These are phyloP conservation scores for Tolypocladium capitatum DNA, from an alignment of 2,329 filamentous ascomycete genomes.

Conservation along the genomic window DNA sequence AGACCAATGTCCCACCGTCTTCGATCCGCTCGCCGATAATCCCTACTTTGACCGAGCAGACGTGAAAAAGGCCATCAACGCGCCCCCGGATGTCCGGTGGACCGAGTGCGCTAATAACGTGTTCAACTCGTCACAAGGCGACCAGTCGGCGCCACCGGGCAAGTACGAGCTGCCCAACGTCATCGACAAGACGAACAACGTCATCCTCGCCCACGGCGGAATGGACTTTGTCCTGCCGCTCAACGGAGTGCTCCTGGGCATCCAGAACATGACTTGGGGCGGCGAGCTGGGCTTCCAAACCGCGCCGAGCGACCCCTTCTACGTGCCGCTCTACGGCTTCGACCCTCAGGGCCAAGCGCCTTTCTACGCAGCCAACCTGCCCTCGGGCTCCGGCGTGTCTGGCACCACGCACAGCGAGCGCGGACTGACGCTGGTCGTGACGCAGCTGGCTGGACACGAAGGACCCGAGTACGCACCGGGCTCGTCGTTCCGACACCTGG, in stretches of 20 bases:
- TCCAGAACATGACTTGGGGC: conserved; percentile 75
- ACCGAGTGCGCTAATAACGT: conserved; percentile 2
- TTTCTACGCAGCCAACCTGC: conserved; percentile 26
- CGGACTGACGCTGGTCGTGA: conserved; percentile 56
- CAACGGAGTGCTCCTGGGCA: conserved; percentile 56
- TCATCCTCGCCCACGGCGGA: conserved; percentile 60
- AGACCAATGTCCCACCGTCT: conserved; percentile 56
- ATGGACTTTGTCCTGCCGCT: conserved; percentile 55
- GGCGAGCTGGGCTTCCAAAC: conserved; percentile 56
- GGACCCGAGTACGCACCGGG: conserved; percentile 54
- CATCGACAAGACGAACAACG: conserved; percentile 59
- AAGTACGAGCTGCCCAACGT: conserved; percentile 52
- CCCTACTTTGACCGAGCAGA: conserved; percentile 61
- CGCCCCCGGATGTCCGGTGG: conserved; percentile 26
- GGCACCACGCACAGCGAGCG: conserved; percentile 62
- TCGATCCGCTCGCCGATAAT: conserved; percentile 58
- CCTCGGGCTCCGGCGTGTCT: conserved; percentile 51
- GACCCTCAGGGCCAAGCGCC: conserved; percentile 28
- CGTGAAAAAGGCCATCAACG: conserved; percentile 56
- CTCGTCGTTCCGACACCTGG: conserved; percentile 57
- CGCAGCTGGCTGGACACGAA: conserved; percentile 55
- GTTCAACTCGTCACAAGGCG: conserved; percentile 8
- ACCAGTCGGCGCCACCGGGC: conserved; percentile 28
- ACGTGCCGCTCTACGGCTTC: conserved; percentile 36
- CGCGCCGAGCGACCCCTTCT: conserved; percentile 48